These are phyloP conservation scores for Trametes elegans DNA, from an alignment of 768 basidiomycete species.

Conservation along the genomic window DNA sequence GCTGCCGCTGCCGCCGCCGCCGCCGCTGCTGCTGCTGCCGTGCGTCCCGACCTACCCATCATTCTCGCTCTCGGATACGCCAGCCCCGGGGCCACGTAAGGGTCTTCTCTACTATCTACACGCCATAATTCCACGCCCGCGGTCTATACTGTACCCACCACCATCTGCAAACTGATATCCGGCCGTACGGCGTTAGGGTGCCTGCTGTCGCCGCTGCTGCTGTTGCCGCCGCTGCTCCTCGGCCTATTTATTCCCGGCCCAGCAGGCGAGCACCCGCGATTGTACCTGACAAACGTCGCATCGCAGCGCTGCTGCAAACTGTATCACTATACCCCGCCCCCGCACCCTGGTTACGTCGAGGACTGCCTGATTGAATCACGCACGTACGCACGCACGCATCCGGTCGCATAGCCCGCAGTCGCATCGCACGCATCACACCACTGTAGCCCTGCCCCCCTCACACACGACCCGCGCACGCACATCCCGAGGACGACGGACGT, in stretches of 20 bases:
- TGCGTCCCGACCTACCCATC: not conserved
- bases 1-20: too few relatives aligned
- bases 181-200: conserved; percentile 2
- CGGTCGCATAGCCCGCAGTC: not conserved
- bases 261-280: not conserved
- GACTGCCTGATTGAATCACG: not conserved
- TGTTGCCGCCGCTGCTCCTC: not conserved
- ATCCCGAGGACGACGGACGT: not conserved
- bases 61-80: not conserved
- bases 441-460: conserved; percentile 2
- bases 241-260: conserved; percentile 9
- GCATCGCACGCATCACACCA: not conserved
- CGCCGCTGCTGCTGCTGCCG: not conserved
- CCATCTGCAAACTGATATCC: not conserved
- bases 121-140: too few relatives aligned
- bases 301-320: conserved; percentile 7
- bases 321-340: conserved; percentile 13
- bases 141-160: not conserved
- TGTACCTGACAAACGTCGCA: too few relatives aligned
- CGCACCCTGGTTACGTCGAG: not conserved
- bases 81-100: not conserved
- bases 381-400: too few relatives aligned
- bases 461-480: not conserved
- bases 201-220: not conserved
- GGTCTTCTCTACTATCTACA: too few relatives aligned